Percentiles rank a stretch among this genome's conserved stretches.
Conservation (phyloP, 768 basidiomycete genomes). For the Russula brevipes region DNA sequence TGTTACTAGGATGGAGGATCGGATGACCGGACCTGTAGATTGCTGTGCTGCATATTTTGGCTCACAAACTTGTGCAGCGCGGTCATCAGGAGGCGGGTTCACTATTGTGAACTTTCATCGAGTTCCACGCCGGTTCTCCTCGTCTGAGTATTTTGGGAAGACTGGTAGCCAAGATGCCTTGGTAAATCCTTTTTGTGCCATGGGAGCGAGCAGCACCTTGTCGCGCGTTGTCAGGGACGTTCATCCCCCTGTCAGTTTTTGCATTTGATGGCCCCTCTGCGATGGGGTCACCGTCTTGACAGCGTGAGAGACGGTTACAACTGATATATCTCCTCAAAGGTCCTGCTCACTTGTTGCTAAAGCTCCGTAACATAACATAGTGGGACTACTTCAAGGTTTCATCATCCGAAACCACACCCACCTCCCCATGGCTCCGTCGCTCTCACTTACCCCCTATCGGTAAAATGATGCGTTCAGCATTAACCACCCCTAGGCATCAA, state of each 20-base stretch:
- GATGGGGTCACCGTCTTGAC: conserved; percentile 91
- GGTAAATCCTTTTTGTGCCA: conserved; percentile 85
- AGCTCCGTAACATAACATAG: conserved; percentile 35
- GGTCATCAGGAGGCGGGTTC: conserved; percentile 95
- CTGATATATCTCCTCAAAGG: conserved; percentile 28
- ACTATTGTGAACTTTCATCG: conserved; percentile 55
- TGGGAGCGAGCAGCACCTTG: conserved; percentile 92
- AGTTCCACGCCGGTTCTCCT: not conserved
- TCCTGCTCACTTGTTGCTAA: not conserved
- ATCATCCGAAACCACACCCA: conserved; percentile 74
- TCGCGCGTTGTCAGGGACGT: conserved; percentile 96
- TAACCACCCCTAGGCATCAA: conserved; percentile 45
- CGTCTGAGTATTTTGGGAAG: conserved; percentile 36
- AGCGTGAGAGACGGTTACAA: conserved; percentile 98
- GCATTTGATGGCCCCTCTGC: conserved; percentile 85
- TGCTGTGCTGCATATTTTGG: conserved; percentile 96
- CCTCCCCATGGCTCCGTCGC: conserved; percentile 69
- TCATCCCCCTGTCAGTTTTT: conserved; percentile 86
- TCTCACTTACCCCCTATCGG: conserved; percentile 68
- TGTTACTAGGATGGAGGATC: not conserved
- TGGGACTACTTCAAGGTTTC: conserved; percentile 96
- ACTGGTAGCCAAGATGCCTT: conserved; percentile 97
- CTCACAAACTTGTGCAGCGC: conserved; percentile 80
- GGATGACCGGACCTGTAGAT: conserved; percentile 67
- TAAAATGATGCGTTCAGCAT: conserved; percentile 27